These are phyloP conservation scores for Fraxinus floribunda DNA, from an alignment of 305 asterid genomes.

Conservation along the genomic window DNA sequence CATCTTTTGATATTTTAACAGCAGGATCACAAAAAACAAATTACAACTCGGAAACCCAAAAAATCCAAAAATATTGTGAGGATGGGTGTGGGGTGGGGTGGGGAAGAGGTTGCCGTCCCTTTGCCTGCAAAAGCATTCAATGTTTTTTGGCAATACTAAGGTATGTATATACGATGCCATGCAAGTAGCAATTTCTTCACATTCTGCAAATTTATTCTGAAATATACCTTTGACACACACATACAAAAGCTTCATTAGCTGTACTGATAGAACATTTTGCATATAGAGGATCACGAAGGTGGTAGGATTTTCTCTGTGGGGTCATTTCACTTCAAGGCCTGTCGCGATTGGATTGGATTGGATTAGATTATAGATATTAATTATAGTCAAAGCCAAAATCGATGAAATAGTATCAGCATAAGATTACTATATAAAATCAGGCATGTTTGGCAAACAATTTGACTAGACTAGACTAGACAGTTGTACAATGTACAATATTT, in stretches of 20 bases:
- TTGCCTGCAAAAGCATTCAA: not conserved
- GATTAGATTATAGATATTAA: not conserved
- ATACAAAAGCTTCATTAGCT: not conserved
- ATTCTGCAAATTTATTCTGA: not conserved
- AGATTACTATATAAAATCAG: not conserved
- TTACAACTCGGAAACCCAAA: not conserved
- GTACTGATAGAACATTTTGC: not conserved
- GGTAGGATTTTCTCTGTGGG: not conserved
- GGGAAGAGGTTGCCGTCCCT: not conserved
- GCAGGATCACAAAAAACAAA: not conserved
- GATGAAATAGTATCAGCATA: not conserved
- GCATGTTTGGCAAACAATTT: not conserved
- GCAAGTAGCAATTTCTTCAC: not conserved
- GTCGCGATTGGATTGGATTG: not conserved
- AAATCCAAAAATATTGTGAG: not conserved
- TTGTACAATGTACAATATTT: no score
- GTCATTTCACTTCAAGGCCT: not conserved
- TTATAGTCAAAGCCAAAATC: no score
- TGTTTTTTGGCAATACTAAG: not conserved
- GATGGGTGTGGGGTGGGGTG: not conserved
- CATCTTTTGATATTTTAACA: not conserved
- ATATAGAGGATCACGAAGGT: not conserved
- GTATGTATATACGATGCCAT: not conserved
- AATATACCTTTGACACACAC: not conserved
- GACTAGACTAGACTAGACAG: not conserved